Evolutionary conservation across 495 filamentous ascomycete species (phyloP).

Genomic region (Cercophora newfieldiana): DNA sequence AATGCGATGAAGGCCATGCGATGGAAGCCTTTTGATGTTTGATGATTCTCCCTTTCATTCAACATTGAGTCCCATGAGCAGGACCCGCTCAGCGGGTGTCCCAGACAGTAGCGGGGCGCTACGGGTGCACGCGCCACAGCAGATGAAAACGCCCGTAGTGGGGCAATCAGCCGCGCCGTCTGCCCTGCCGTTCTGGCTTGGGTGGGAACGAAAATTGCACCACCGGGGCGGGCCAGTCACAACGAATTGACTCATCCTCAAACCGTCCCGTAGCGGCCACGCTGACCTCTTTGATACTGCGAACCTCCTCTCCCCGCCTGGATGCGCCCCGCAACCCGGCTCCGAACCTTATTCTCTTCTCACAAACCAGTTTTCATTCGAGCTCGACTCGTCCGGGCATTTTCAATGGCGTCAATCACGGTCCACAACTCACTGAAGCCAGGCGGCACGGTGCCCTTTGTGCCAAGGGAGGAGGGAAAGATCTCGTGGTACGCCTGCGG

Average conservation of each 20-base stretch:
- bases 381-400: constrained; percentile 19
- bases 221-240: constrained; percentile 11
- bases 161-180: constrained; percentile 11
- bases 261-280: constrained; percentile 23
- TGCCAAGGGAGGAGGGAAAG: constrained; percentile 71
- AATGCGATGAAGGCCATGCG: too few relatives aligned
- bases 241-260: constrained; percentile 28
- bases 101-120: not conserved
- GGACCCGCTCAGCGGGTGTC: too few relatives aligned
- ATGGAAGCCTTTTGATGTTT: too few relatives aligned
- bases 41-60: too few relatives aligned
- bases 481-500: constrained; percentile 87
- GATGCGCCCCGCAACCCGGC: constrained; percentile 28
- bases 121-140: constrained; percentile 5
- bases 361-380: constrained; percentile 31
- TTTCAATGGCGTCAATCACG: constrained; percentile 53
- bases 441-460: constrained; percentile 68
- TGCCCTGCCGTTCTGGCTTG: not conserved
- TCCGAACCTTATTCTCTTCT: constrained; percentile 23
- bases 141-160: constrained; percentile 12
- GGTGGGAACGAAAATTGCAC: constrained; percentile 16
- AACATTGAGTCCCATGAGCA: too few relatives aligned
- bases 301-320: constrained; percentile 5
- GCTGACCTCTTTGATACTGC: constrained; percentile 23
- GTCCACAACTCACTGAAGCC: constrained; percentile 78